phyloP scores from a whole-genome alignment of 768 basidiomycete species.

The Calocera viscosa region DNA sequence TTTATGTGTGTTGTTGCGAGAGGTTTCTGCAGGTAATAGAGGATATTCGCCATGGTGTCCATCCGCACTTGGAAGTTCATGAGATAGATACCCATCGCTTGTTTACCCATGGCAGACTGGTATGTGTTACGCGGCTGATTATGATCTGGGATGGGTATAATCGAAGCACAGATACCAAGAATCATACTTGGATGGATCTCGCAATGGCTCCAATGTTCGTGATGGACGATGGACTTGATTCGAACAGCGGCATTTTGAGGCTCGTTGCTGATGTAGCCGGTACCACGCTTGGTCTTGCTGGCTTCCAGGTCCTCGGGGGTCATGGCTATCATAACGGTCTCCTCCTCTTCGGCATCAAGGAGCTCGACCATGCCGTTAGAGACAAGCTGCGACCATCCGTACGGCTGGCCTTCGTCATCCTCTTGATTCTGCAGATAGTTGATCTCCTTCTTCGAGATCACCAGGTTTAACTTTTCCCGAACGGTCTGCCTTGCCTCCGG shows the following conservation, averaged over 20 bases:
- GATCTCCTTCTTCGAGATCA: conserved; percentile 58
- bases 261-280: conserved; percentile 43
- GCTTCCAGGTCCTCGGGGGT: conserved; percentile 87
- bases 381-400: conserved; percentile 74
- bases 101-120: conserved; percentile 99
- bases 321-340: conserved; percentile 99
- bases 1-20: conserved; percentile 95
- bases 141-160: conserved; percentile 99
- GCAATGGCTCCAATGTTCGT: conserved; percentile 95
- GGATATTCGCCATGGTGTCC: conserved; percentile 99
- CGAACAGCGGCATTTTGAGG: conserved; percentile 81
- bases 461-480: too few species aligned
- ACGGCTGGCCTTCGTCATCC: conserved; percentile 30
- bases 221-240: conserved; percentile 68
- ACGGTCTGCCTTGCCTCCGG: too few species aligned
- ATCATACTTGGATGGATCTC: conserved; percentile 99
- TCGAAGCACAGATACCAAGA: conserved; percentile 93
- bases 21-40: conserved; percentile 98
- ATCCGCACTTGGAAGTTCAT: conserved; percentile 98
- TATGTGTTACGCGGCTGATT: conserved; percentile 99
- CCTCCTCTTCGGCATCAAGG: conserved; percentile 96
- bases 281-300: conserved; percentile 49
- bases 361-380: conserved; percentile 84
- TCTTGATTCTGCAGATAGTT: conserved; percentile 41
- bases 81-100: conserved; percentile 98